Base-by-base conservation (phyloP, 495 filamentous ascomycete species). In the Saxophila tyrrhenica region DNA sequence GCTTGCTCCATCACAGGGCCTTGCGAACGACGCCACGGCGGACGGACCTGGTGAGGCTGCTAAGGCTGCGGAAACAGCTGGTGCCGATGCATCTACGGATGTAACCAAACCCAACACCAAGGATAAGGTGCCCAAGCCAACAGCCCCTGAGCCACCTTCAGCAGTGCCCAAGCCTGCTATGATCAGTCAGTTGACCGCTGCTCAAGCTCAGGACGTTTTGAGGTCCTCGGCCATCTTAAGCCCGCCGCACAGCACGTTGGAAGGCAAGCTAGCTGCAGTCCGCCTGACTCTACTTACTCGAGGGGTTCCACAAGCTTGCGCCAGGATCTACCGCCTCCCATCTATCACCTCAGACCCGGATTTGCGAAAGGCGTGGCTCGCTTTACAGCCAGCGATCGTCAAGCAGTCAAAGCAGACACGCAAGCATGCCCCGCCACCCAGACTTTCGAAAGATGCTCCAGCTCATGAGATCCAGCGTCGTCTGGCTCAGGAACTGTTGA, bases 301-400 rank as follows among this genome's bases (percentile, higher is more conserved):
- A 29, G 84, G 86, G 35, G 73, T 77, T 3, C 81, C 83, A 8
- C 66, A 65, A 1, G 69, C 75, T n/a, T 79, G 76, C 62, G 81
- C 84, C 10, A 76, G 86, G 13, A 78, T 90, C 56, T 90, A 89
- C 65, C 79, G 83, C 22, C 76, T 89, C 7, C 85, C 86, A 0
- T 41, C 52, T 38, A 25, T 2, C 25, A 68, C 66, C 1, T 62
- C 57, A 16, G 60, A 80, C 47, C 55, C 64, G 10, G 61, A 61
- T 3, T 71, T 83, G 10, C 73, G 76, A 10, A 54, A 67, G 17
- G 68, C 75, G 62, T 85, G 82, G 82, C 69, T 81, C 7, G 60
- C 67, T 19, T 63, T 74, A 53, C 38, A 66, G 59, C 43, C 60
- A 9, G 29, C 29, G 13, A 19, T 50, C 44, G 47, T 55, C 13